Evolutionary conservation across 192 early-diverging fungal genomes (phyloP).

Genomic region (Coemansia erecta): DNA sequence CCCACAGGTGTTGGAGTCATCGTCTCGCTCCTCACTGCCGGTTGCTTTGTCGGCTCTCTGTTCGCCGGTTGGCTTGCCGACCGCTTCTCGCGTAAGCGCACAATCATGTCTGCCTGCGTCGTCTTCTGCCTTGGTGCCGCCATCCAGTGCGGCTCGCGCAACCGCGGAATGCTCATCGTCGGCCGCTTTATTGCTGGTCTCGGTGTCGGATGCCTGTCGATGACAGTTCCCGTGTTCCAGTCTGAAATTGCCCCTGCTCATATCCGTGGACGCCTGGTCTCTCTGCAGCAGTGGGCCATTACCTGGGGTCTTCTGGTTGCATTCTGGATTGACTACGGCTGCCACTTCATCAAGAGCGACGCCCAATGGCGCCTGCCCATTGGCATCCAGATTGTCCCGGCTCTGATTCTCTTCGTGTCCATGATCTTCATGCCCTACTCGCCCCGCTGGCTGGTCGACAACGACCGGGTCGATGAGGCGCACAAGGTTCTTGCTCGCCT

Average conservation of each 20-base stretch:
- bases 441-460: constrained; percentile 79
- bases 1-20: constrained; percentile 62
- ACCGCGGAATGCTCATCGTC: constrained; percentile 63
- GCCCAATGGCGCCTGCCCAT: constrained; percentile 81
- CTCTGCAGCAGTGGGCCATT: constrained; percentile 90
- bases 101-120: constrained; percentile 62
- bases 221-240: constrained; percentile 72
- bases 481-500: constrained; percentile 65
- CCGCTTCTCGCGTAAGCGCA: constrained; percentile 63
- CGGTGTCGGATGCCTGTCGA: constrained; percentile 75
- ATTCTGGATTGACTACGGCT: constrained; percentile 51
- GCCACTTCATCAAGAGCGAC: constrained; percentile 47
- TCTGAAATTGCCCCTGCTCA: constrained; percentile 82
- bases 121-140: constrained; percentile 74
- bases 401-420: constrained; percentile 62
- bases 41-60: constrained; percentile 76
- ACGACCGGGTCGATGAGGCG: constrained; percentile 69
- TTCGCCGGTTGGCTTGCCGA: constrained; percentile 68
- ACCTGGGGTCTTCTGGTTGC: constrained; percentile 79
- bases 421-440: constrained; percentile 82
- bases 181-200: constrained; percentile 82
- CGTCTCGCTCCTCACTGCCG: constrained; percentile 65
- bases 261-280: constrained; percentile 84
- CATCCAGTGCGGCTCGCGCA: constrained; percentile 64
- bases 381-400: constrained; percentile 82